Evolutionary conservation across 225 moss, liverwort and hornwort genomes (phyloP), one percentile per base, ranked within the genome.

Genomic region (Sphagnum contortum): DNA sequence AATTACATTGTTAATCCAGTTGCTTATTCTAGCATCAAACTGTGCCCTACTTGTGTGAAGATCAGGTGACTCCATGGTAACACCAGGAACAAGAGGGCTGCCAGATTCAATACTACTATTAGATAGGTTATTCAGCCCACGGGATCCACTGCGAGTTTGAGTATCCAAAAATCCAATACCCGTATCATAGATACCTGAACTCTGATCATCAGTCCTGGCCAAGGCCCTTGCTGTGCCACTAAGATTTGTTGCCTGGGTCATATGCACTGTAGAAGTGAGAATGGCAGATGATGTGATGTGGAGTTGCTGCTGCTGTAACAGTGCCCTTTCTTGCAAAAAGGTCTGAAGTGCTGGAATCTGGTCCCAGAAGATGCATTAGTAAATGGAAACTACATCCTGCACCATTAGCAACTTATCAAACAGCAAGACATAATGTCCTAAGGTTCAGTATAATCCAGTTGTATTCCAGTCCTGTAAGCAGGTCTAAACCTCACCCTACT

Each of bases 231-330:
- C 63, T 56, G 75, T 58, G 46, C 78, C 79, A 65, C 56, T 63
- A 70, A 77, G 70, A 64, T 74, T 87, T 81, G 68, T 73, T 69
- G 73, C 77, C 58, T 85, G 77, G 58, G 85, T 83, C 61, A 91
- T 89, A 61, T 87, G 94, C 53, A 82, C 76, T 8, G 85, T 73
- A 62, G 85, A 81, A 12, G 85, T 81, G 49, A 91, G 75, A 60
- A 94, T 89, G 66, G 94, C 82, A 54, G 94, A 94, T n/a, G 88
- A 88, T 50, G 87, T 84, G 63, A 94, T 82, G n/a, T 89, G 94
- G 54, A 94, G 76, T 57, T 89, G 83, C 74, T 91, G 88, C 64
- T 84, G 88, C 50, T 88, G 88, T 13, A 84, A 67, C 47, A 88
- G 71, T 70, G 91, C 79, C 66, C 89, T 87, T 67, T 87, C 72